Evolutionary conservation across 208 protist genomes (phyloP), one percentile per base, ranked within the genome.

Genomic region (Vickermania spadyakhi): DNA sequence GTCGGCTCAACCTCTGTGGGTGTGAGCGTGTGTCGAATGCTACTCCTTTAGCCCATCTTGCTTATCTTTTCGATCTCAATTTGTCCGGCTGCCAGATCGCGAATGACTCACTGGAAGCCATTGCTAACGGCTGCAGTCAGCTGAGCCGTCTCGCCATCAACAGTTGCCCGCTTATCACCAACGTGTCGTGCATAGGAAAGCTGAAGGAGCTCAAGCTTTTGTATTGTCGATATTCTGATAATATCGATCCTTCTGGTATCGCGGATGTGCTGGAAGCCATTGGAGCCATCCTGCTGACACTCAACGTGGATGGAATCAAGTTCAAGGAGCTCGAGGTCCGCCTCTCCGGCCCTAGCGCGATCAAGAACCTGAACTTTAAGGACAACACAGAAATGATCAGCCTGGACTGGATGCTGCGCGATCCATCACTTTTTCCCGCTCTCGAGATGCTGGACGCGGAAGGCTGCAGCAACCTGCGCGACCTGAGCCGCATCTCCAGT

Each of bases 211-310:
- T 87, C n/a, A 83, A 81, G 54, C 66, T 87, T 58, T 64, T 87
- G 25, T 87, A 87, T 71, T 87, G 80, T 68, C 80, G 80, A 65
- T 87, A 84, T 68, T 83, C 80, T 22, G 80, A 64, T 31, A 77
- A 84, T 67, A 87, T 87, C 58, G 59, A 60, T 22, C 73, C 73
- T 7, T 58, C 52, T 27, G 81, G 76, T 49, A 76, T 87, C 45
- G 52, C 60, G 1, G 52, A 13, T 1, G 74, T 83, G 29, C 70
- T 87, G 22, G 30, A 68, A 51, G 54, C 56, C 26, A 87, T 81
- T 56, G 77, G 80, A 11, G 28, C 66, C 18, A 72, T 68, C n/a
- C 64, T 87, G 45, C 64, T 87, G 26, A 87, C 80, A 30, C 65
- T 87, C 27, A 87, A 87, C 56, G 71, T 84, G n/a, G 80, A 87